Evolutionary conservation across 2,329 filamentous ascomycete species (phyloP).

Genomic region (Coniochaeta ligniaria): DNA sequence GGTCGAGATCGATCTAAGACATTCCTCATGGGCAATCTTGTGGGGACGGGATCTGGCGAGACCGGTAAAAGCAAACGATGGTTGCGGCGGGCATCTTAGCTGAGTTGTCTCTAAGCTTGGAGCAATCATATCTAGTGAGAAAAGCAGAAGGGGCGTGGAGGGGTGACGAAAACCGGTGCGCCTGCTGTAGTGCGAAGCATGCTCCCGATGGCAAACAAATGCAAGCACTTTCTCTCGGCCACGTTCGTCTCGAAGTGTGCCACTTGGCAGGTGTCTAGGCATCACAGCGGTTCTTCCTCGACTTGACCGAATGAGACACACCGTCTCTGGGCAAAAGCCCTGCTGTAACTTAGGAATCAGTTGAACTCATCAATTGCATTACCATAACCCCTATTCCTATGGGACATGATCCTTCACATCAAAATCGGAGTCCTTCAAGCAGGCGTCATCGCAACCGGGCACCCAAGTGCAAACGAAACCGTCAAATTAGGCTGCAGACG

Average conservation of each 20-base stretch:
- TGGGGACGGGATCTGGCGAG: neutral
- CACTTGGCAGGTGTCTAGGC: neutral
- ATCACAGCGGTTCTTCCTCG: neutral
- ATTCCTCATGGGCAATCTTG: neutral
- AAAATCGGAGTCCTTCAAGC: constrained; percentile 3
- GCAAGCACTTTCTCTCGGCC: neutral
- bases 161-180: neutral
- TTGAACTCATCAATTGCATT: neutral
- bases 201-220: neutral
- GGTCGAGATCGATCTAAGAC: neutral
- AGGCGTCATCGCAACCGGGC: constrained; percentile 13
- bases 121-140: too few relatives aligned
- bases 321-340: neutral
- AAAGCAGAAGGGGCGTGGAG: too few relatives aligned
- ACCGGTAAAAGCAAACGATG: neutral
- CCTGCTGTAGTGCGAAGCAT: neutral
- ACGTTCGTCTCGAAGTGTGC: neutral
- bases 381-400: neutral
- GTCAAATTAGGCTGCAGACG: constrained; percentile 9
- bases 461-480: constrained; percentile 13
- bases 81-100: too few relatives aligned
- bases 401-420: neutral
- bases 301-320: neutral
- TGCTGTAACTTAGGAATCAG: neutral
- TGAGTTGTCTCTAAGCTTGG: too few relatives aligned